Base-by-base conservation (phyloP, 805 yeast genomes). In the Kodamaea jinghongensis region DNA sequence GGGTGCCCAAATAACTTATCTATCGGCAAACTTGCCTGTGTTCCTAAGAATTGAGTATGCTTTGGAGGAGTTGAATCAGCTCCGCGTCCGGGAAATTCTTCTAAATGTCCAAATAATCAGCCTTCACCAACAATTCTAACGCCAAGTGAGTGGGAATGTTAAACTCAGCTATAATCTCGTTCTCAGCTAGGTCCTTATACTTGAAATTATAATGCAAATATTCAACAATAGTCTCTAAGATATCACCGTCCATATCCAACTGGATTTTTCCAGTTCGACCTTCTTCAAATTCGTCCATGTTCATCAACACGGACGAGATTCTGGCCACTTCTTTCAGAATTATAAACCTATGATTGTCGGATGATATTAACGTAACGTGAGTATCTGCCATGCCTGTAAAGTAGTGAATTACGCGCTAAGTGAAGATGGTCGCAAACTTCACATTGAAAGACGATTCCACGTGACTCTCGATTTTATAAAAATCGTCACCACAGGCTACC, bases 121-220 rank as follows among this genome's bases (percentile, higher is more conserved):
- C 96, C 17, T 96, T 96, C 27, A 93, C 91, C 32, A 93, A 63
- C 49, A 91, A 65, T 56, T 93, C 98, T 45, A 91, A 67, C 0
- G 98, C 96, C 78, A 91, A 76, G 49, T 88, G 97, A 0, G 97
- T 90, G 1, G 98, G 96, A 2, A 93, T 79, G 27, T 85, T 84
- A 61, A 93, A 93, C 40, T 86, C 93, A 0, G 96, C 96, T 5
- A 85, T 77, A 36, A 77, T 81, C 3, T 76, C 78, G 5, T 56
- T 48, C 25, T 68, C 74, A 0, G 71, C 75, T 36, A 58, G 63
- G 36, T 76, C 79, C 46, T 72, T 77, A 56, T 86, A 86, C 50
- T 85, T 82, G 43, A 73, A 58, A 51, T 85, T 79, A 55, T 86
- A 90, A 56, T 85, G 81, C 25, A 91, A 63, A 51, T 93, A 91